These are phyloP conservation scores for Umbilicus rupestris DNA, from an alignment of 164 flowering plant species.

Conservation along the genomic window DNA sequence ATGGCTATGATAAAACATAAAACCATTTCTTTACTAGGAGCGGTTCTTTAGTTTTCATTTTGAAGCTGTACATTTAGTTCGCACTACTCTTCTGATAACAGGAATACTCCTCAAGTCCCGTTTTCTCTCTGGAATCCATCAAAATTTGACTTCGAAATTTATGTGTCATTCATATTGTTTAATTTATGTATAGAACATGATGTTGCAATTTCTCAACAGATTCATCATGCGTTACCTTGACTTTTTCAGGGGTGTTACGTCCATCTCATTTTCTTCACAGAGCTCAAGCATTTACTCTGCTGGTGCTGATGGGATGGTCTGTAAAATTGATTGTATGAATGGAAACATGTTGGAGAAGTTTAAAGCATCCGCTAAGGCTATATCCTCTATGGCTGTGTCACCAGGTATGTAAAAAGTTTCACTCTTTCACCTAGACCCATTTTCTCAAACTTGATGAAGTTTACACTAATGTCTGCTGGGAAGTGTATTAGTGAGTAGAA, in stretches of 20 bases:
- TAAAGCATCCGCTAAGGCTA: conserved; percentile 63
- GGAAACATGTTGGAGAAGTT: conserved; percentile 63
- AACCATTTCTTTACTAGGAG: not conserved
- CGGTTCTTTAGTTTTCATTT: too few species aligned
- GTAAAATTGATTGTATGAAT: conserved; percentile 48
- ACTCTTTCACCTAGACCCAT: not conserved
- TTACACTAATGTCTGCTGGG: not conserved
- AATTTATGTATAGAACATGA: not conserved
- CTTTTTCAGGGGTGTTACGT: conserved; percentile 64
- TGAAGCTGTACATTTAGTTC: too few species aligned
- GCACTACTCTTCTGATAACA: too few species aligned
- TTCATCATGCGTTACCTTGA: not conserved
- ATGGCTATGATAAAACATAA: not conserved
- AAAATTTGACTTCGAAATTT: too few species aligned
- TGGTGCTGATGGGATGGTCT: conserved; percentile 88
- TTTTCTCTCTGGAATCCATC: too few species aligned
- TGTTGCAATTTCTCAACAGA: not conserved
- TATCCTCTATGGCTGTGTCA: conserved; percentile 67
- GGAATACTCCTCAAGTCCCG: too few species aligned
- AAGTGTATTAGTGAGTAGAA: not conserved
- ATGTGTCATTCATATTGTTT: too few species aligned
- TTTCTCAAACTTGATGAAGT: not conserved
- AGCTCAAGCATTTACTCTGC: conserved; percentile 58
- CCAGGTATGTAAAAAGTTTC: too few species aligned
- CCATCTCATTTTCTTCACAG: conserved; percentile 49